Evolutionary conservation across 1,284 basidiomycete species (phyloP).

Genomic region (Ceratobasidium sp.): DNA sequence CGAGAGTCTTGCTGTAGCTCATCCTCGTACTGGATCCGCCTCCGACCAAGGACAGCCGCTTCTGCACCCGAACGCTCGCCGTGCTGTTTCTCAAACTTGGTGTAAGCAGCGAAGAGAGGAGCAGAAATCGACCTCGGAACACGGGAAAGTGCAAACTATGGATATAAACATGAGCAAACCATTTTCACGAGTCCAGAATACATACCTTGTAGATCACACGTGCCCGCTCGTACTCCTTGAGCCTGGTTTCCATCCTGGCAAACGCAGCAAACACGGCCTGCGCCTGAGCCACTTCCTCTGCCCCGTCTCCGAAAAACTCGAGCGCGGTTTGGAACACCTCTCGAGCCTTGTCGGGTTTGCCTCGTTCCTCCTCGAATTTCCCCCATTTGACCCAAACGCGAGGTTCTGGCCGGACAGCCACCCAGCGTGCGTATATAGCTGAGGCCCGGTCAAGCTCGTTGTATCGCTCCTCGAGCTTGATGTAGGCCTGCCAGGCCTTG

Average conservation of each 20-base stretch:
- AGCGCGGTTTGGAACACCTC: constrained; percentile 97
- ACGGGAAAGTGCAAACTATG: constrained; percentile 88
- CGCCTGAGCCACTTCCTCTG: constrained; percentile 96
- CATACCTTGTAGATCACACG: constrained; percentile 93
- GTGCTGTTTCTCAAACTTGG: constrained; percentile 98
- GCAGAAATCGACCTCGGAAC: constrained; percentile 91
- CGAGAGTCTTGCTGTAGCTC: constrained; percentile 86
- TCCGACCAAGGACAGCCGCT: constrained; percentile 93
- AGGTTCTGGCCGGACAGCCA: constrained; percentile 91
- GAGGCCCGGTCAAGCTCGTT: constrained; percentile 91
- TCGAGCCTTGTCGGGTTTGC: constrained; percentile 84
- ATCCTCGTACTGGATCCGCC: constrained; percentile 97
- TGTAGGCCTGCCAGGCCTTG: constrained; percentile 98
- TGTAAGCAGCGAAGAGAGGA: constrained; percentile 86
- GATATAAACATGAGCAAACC: background rate
- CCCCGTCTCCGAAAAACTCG: constrained; percentile 97
- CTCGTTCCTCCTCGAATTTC: constrained; percentile 96
- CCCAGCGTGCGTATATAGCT: constrained; percentile 93
- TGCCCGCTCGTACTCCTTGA: constrained; percentile 96
- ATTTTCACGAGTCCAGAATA: background rate
- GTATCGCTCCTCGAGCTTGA: constrained; percentile 96
- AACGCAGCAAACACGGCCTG: constrained; percentile 96
- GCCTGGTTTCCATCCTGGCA: constrained; percentile 95
- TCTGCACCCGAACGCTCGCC: constrained; percentile 89
- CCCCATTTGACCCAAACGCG: constrained; percentile 97